Evolutionary conservation across 768 basidiomycete species (phyloP).

Genomic region (Russula griseocarnosa): DNA sequence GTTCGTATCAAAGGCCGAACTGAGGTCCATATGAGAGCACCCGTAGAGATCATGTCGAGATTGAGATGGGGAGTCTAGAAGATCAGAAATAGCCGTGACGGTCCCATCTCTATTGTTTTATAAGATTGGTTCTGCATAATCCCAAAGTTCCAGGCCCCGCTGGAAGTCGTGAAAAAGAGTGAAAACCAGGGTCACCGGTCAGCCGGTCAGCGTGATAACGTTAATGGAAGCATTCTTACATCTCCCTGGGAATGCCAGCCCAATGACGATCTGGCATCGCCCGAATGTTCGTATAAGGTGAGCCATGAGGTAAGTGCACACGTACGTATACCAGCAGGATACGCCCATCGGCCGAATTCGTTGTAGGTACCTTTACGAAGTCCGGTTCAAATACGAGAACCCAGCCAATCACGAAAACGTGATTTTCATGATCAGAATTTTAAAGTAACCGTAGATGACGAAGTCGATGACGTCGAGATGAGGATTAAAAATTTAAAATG

Average conservation of each 20-base stretch:
- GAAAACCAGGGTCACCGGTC: too few species aligned
- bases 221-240: neutral
- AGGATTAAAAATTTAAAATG: too few species aligned
- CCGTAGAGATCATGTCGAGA: constrained; percentile 16
- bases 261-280: neutral
- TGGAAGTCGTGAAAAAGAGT: neutral
- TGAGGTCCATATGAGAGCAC: constrained; percentile 11
- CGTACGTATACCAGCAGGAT: neutral
- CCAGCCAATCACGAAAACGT: neutral
- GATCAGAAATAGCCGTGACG: neutral
- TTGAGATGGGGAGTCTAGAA: neutral
- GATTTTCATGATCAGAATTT: too few species aligned
- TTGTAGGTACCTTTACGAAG: too few species aligned
- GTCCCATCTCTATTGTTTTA: neutral
- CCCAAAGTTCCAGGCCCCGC: neutral
- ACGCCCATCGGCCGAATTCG: too few species aligned
- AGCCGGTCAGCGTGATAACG: too few species aligned
- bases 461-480: too few species aligned
- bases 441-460: too few species aligned
- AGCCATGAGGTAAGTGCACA: neutral
- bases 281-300: neutral
- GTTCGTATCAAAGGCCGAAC: constrained; percentile 13
- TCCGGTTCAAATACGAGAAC: neutral
- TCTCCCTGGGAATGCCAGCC: neutral
- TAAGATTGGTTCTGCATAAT: neutral